Evolutionary conservation across 1,284 basidiomycete species (phyloP).

Genomic region (Tetrapyrgos nigripes): DNA sequence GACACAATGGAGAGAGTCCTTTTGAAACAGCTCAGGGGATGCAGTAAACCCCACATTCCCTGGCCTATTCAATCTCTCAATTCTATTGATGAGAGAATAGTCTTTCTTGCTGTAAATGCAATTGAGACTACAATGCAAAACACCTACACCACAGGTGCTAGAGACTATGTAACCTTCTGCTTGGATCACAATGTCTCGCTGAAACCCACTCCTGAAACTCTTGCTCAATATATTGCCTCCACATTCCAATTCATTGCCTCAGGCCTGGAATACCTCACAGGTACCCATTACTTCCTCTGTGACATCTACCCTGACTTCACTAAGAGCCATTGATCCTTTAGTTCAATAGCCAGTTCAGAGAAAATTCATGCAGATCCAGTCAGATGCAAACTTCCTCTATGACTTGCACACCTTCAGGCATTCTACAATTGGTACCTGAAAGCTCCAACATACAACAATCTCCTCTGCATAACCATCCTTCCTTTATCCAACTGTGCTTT

Average conservation of each 20-base stretch:
- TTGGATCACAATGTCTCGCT: slow-evolving; percentile 25
- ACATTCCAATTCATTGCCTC: no score
- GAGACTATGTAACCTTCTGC: no score
- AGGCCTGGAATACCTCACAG: no score
- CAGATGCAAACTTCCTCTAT: slow-evolving; percentile 24
- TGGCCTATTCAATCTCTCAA: no score
- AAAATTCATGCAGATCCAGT: slow-evolving; percentile 21
- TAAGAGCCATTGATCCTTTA: slow-evolving; percentile 7
- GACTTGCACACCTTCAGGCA: slow-evolving; percentile 18
- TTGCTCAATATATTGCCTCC: slow-evolving; percentile 25
- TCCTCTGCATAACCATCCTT: no score
- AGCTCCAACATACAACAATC: no score
- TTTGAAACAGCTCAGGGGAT: no score
- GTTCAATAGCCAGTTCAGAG: slow-evolving; percentile 20
- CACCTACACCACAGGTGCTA: no score
- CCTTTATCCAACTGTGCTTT: slow-evolving; percentile 31
- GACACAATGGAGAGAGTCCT: no score
- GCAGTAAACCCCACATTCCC: no score
- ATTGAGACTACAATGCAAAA: slow-evolving; percentile 26
- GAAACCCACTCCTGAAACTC: slow-evolving; percentile 26
- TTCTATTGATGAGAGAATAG: slow-evolving; percentile 2
- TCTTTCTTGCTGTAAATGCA: slow-evolving; percentile 20
- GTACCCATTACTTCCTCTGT: no score
- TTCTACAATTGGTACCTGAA: slow-evolving; percentile 13
- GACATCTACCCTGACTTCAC: no score